Evolutionary conservation across 1,139 yeast genomes (phyloP), one percentile per base, ranked within the genome.

Genomic region (Hansenula anomala): DNA sequence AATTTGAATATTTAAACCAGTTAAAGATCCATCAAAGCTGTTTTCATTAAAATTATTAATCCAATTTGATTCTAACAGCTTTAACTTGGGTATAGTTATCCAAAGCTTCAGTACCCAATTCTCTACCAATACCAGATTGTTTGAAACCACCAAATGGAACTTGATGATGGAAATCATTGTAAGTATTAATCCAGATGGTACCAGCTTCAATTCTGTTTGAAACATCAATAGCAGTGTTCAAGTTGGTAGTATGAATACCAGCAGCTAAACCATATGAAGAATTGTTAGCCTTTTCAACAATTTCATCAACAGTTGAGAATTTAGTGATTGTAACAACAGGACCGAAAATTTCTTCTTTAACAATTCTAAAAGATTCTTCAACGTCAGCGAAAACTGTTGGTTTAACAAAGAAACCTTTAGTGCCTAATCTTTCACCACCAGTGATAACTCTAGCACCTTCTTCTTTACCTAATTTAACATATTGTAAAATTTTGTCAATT

Each of bases 331-430:
- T 73, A 39, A 77, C 74, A 42, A 78, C 80, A 24, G 84, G 84
- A 41, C 84, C 84, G 45, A 78, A 78, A 52, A 78, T 77, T 59
- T 83, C 92, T 50, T 83, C 90, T 57, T 66, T 72, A 47, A 78
- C 80, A 55, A 82, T 79, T 55, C 63, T 65, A 82, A 78, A 78
- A 48, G 73, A 67, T 55, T 75, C 81, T 30, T 60, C 65, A 45
- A 79, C 87, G 55, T 79, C 78, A 47, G 78, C 73, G 51, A 82
- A 81, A 44, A 82, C 70, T 34, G 90, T 82, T 60, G 90, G 89
- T 59, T 74, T 67, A 45, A 82, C 61, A 54, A 76, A 82, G 67
- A 60, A 81, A 51, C 89, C 89, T 60, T 75, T 77, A 43, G 58
- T 42, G 40, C 72, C 77, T 20, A 59, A 37, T 64, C 80, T 71